Evolutionary conservation across 2,329 filamentous ascomycete genomes (phyloP).

Genomic region (Dothiorella sarmentorum): DNA sequence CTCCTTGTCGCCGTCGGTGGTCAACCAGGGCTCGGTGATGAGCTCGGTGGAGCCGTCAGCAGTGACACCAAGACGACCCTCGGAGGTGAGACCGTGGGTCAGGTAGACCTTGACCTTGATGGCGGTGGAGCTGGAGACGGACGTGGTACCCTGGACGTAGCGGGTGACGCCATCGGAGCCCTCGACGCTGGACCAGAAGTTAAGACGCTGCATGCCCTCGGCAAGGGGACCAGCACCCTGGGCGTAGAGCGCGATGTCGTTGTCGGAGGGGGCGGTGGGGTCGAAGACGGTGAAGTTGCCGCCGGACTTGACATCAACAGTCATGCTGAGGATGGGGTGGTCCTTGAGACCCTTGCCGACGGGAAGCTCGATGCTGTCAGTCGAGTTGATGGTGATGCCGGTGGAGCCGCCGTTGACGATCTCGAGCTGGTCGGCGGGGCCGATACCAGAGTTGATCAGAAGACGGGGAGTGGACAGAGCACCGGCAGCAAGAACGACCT

Average conservation of each 20-base stretch:
- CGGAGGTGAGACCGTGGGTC: conserved; percentile 25
- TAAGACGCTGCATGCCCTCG: conserved; percentile 47
- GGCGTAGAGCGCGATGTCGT: conserved; percentile 31
- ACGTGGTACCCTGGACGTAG: conserved; percentile 47
- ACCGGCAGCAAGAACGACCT: conserved; percentile 28
- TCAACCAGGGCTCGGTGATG: conserved; percentile 51
- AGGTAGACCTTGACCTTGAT: conserved; percentile 34
- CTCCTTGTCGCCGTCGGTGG: conserved; percentile 42
- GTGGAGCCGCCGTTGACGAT: conserved; percentile 22
- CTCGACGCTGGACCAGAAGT: conserved; percentile 47
- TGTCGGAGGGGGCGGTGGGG: conserved; percentile 30
- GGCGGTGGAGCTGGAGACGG: conserved; percentile 35
- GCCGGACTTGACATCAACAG: conserved; percentile 24
- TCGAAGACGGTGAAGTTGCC: conserved; percentile 24
- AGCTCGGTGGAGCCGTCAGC: conserved; percentile 40
- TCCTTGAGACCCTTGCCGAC: conserved; percentile 34
- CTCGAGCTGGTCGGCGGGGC: conserved; percentile 27
- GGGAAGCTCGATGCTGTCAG: conserved; percentile 25
- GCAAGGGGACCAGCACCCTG: conserved; percentile 42
- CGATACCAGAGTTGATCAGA: conserved; percentile 29
- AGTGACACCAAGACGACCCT: conserved; percentile 30
- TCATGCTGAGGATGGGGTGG: conserved; percentile 36
- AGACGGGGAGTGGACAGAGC: conserved; percentile 26
- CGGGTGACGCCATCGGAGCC: conserved; percentile 39
- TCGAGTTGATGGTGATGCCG: conserved; percentile 21